phyloP scores from a whole-genome alignment of 140 eudicot genomes.

The Anethum foeniculum region DNA sequence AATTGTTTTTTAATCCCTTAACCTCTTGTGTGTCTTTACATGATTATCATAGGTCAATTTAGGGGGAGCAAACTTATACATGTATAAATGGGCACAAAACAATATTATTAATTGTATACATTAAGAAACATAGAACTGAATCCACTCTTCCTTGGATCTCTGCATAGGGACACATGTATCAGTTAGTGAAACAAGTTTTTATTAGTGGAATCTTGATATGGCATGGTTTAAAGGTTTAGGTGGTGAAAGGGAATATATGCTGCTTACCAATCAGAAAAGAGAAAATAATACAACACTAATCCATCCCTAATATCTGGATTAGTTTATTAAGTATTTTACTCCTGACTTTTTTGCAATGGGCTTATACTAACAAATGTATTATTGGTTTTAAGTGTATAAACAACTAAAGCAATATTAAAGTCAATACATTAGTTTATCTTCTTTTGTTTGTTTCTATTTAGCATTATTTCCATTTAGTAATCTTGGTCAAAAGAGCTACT shows the following conservation, averaged over 20 bases:
- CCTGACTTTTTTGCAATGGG: neutral
- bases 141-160: slow-evolving; percentile 18
- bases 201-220: slow-evolving; percentile 53
- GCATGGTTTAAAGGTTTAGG: slow-evolving; percentile 49
- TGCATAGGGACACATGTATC: slow-evolving; percentile 15
- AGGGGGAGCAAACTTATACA: neutral
- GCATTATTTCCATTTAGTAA: neutral
- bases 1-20: neutral
- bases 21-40: neutral
- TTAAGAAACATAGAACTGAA: slow-evolving; percentile 24
- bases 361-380: neutral
- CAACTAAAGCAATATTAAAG: neutral
- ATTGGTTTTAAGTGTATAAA: slow-evolving; percentile 19
- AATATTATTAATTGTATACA: neutral
- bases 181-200: slow-evolving; percentile 26
- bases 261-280: slow-evolving; percentile 63
- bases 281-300: slow-evolving; percentile 51
- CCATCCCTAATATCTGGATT: slow-evolving; percentile 46
- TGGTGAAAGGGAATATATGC: slow-evolving; percentile 70
- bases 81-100: neutral
- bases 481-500: slow-evolving; percentile 1
- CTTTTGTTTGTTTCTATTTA: neutral
- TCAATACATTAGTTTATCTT: neutral
- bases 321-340: neutral
- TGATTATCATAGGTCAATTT: neutral